Evolutionary conservation across 495 filamentous ascomycete species (phyloP), one percentile per base, ranked within the genome.

Genomic region (Evernia prunastri): DNA sequence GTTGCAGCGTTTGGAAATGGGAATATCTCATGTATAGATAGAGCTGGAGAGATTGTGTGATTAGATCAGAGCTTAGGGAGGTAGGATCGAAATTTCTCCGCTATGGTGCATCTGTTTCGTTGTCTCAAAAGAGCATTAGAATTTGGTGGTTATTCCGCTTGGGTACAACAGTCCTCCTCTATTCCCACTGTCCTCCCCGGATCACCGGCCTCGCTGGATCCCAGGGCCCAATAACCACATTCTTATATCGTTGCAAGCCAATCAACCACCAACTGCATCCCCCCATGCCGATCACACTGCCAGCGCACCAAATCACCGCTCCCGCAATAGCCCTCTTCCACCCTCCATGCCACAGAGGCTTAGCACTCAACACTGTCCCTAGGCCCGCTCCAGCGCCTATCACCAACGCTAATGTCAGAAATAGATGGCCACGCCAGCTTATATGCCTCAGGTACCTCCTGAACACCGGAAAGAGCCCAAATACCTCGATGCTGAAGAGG

Each of bases 211-310:
- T 80, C 4, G 94, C 94, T 23, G 95, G 92, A 80, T 98, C 94
- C 94, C 94, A 98, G 5, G 94, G 94, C 37, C 94, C 94, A 70
- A 90, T 90, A 63, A 98, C 97, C 73, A 97, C 94, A 76, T 97
- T 97, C 82, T 98, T 98, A 75, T 97, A 98, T 78, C 93, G 92
- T 76, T 98, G 94, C 73, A 98, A 75, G 56, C 90, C 89, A 71
- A 98, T 97, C 63, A 98, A 77, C 95, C 95, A 97, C 93, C 91
- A 97, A 69, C 89, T 93, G 72, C 92, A 97, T 49, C 90, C 87
- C 4, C 93, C 94, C 90, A 97, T 96, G 3, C 84, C 87, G 37
- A 96, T 68, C 4, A 84, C 82, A 4, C 87, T 89, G 40, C 87
- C 69, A 56, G 89, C 73, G 29, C 83, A 82, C 8, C 92, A 89